Evolutionary conservation across 208 protist genomes (phyloP).

Genomic region (Acanthamoeba lenticulata): DNA sequence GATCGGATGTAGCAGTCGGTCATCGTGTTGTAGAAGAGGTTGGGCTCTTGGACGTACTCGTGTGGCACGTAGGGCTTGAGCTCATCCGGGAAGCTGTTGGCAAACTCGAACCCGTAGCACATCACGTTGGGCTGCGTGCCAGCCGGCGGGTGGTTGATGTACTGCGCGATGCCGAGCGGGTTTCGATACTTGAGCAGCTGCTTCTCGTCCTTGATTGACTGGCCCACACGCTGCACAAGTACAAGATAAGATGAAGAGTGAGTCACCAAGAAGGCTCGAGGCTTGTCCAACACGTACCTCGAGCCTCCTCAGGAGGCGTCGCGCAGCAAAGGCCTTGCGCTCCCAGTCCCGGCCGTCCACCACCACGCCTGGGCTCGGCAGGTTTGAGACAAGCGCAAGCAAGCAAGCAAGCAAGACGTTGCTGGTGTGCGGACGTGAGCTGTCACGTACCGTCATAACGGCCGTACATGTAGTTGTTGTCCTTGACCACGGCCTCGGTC

Average conservation of each 20-base stretch:
- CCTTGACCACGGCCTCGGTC: not conserved
- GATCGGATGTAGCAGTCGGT: not conserved
- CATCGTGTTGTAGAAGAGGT: conserved; percentile 28
- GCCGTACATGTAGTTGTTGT: conserved; percentile 72
- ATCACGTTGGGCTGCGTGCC: conserved; percentile 63
- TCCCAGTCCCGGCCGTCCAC: conserved; percentile 23
- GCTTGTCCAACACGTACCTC: not conserved
- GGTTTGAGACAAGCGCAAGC: too few species aligned
- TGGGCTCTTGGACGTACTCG: not conserved
- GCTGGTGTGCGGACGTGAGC: not conserved
- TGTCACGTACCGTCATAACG: conserved; percentile 58
- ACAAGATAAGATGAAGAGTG: not conserved
- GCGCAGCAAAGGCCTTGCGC: not conserved
- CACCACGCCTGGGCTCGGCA: not conserved
- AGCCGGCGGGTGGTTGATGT: conserved; percentile 71
- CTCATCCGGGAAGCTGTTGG: conserved; percentile 30
- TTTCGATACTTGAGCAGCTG: conserved; percentile 44
- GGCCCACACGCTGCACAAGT: conserved; percentile 3
- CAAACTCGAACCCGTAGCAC: conserved; percentile 32
- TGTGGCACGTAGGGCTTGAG: conserved; percentile 64
- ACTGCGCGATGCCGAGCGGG: conserved; percentile 74
- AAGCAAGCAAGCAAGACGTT: too few species aligned
- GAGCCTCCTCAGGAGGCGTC: not conserved
- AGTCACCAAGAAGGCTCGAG: too few species aligned
- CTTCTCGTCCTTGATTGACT: not conserved